Conservation (phyloP, 2,329 filamentous ascomycete species). For the Fragosphaeria purpurea region DNA sequence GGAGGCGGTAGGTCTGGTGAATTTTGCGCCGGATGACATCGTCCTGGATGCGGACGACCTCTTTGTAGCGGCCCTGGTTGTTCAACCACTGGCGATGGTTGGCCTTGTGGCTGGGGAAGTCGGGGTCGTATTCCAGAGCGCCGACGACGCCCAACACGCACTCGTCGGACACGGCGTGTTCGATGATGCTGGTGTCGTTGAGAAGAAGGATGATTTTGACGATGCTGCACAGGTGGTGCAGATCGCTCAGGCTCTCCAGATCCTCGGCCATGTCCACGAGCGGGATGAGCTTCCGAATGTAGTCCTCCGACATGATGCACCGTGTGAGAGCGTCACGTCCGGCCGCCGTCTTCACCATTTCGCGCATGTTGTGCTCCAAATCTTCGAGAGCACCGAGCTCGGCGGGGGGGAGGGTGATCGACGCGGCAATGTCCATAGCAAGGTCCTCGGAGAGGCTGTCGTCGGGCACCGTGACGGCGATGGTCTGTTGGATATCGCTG, state of each 20-base stretch:
- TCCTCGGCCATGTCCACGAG: slow-evolving; percentile 85
- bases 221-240: slow-evolving; percentile 91
- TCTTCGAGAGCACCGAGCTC: slow-evolving; percentile 75
- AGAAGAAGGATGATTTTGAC: slow-evolving; percentile 94
- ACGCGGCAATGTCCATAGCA: slow-evolving; percentile 59
- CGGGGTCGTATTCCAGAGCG: slow-evolving; percentile 93
- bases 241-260: slow-evolving; percentile 72
- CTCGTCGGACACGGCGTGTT: slow-evolving; percentile 82
- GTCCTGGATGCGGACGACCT: slow-evolving; percentile 89
- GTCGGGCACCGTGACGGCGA: slow-evolving; percentile 46
- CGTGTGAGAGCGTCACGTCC: slow-evolving; percentile 83
- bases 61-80: slow-evolving; percentile 84
- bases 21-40: slow-evolving; percentile 77
- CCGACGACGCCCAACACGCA: slow-evolving; percentile 88
- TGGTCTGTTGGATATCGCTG: slow-evolving; percentile 68
- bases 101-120: slow-evolving; percentile 94
- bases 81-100: slow-evolving; percentile 91
- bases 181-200: slow-evolving; percentile 91
- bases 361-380: slow-evolving; percentile 74
- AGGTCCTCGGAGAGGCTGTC: slow-evolving; percentile 82
- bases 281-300: slow-evolving; percentile 77
- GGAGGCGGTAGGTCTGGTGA: slow-evolving; percentile 87
- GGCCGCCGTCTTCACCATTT: slow-evolving; percentile 60
- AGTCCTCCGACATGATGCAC: slow-evolving; percentile 74
- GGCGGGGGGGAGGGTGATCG: slow-evolving; percentile 66